Conservation (phyloP, 805 yeast genomes). For the Yamadazyma philogaea region DNA sequence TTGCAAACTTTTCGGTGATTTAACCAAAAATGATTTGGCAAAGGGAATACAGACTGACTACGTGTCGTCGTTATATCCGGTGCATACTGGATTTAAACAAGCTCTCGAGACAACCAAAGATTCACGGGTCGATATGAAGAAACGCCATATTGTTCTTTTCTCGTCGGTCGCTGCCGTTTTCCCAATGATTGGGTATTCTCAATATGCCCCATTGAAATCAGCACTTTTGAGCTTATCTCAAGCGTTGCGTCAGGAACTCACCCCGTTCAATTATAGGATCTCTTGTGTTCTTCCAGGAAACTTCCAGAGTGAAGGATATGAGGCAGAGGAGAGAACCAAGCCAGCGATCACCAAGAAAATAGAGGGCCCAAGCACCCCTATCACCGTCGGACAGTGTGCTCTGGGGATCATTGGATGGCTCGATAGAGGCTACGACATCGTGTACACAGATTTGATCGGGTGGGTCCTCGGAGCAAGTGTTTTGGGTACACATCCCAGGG, state of each 20-base stretch:
- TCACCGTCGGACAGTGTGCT: conserved; percentile 65
- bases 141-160: conserved; percentile 53
- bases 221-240: conserved; percentile 77
- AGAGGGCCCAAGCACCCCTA: conserved; percentile 81
- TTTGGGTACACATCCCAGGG: conserved; percentile 69
- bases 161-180: conserved; percentile 81
- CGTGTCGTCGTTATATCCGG: conserved; percentile 63
- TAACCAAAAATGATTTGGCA: conserved; percentile 55
- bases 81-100: conserved; percentile 60
- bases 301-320: conserved; percentile 83
- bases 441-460: conserved; percentile 81
- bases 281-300: conserved; percentile 85
- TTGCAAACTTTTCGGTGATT: conserved; percentile 74
- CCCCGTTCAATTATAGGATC: conserved; percentile 64
- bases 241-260: conserved; percentile 75
- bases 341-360: conserved; percentile 78
- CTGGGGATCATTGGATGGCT: conserved; percentile 54
- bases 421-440: conserved; percentile 62
- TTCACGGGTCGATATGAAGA: conserved; percentile 23
- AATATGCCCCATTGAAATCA: conserved; percentile 86
- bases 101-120: conserved; percentile 18
- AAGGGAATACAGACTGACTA: conserved; percentile 69
- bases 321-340: conserved; percentile 76
- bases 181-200: conserved; percentile 88
- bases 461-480: conserved; percentile 70